Evolutionary conservation across 2,329 filamentous ascomycete genomes (phyloP), one percentile per base, ranked within the genome.

Genomic region (Xylariaceae sp.): DNA sequence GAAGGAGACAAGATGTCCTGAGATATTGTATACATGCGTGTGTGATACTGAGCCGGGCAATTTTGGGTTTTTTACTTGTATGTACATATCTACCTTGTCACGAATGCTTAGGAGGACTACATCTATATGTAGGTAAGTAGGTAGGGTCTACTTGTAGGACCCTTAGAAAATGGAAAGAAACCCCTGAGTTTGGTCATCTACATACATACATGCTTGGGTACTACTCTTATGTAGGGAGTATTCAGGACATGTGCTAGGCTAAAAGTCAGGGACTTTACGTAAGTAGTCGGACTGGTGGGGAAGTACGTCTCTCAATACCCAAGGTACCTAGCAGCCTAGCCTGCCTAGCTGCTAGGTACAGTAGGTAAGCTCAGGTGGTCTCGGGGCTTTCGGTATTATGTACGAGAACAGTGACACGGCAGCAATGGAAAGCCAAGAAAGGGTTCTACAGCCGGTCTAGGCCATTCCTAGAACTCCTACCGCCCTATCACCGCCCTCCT

Each of bases 391-490:
- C 32, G 32, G 32, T 37, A 37, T 37, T 37, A 37, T 10, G 32
- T 3, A 14, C 3, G 32, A 16, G 9, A 14, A 16, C 14, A 37
- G 32, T 37, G 32, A 37, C 32, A 37, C 32, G 32, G 32, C 32
- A 37, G 9, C 32, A 37, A 37, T n/a, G n/a, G n/a, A n/a, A 3
- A 3, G 32, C 32, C 32, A 37, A 37, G 32, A 37, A 37, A 37
- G 32, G 32, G 32, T 37, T 37, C 32, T 37, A 37, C 32, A 37
- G 7, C 9, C 14, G 32, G 32, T 37, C 60, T 57, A 60, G 57
- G 44, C 60, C 60, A 48, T 56, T 45, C 23, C 43, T 57, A 57
- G 50, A 40, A 40, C 32, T 48, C 53, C 57, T 7, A 10, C 32
- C 9, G 14, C 32, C 32, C 32, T 37, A 37, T 37, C 32, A 37